phyloP scores from a whole-genome alignment of 116 monocot genomes.

The Papilionanthe hybrid region DNA sequence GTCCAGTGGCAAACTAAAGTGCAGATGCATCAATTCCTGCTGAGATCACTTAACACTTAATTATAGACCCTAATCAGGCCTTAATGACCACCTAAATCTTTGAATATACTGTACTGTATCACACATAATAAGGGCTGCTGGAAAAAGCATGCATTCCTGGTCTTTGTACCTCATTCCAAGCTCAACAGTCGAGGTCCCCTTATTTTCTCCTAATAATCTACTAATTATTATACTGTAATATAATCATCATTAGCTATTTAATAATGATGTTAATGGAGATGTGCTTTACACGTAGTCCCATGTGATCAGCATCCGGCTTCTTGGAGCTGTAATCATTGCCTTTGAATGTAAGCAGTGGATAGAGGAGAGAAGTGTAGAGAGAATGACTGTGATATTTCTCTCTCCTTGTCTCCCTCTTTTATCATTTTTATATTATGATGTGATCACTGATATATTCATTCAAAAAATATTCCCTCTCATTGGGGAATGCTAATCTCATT shows the following conservation, averaged over 20 bases:
- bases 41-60: neutral
- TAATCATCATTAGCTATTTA: neutral
- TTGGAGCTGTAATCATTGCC: slow-evolving; percentile 15
- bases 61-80: neutral
- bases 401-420: slow-evolving; percentile 3
- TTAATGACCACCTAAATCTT: neutral
- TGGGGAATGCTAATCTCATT: neutral
- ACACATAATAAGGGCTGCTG: neutral
- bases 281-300: slow-evolving; percentile 5
- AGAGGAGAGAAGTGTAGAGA: neutral
- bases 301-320: slow-evolving; percentile 8
- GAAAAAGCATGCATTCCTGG: neutral
- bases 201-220: slow-evolving; percentile 6
- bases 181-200: neutral
- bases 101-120: neutral
- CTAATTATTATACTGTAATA: slow-evolving; percentile 1
- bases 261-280: neutral
- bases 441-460: slow-evolving; percentile 1
- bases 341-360: slow-evolving; percentile 3
- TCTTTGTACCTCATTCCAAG: slow-evolving; percentile 1
- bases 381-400: neutral
- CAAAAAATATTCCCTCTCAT: slow-evolving; percentile 1
- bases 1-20: too few relatives aligned
- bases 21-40: neutral
- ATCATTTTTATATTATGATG: slow-evolving; percentile 5